Percentiles rank a stretch among this genome's conserved stretches.
Evolutionary conservation across 441 rosid genomes (phyloP).

Genomic region (Populus hybrid): DNA sequence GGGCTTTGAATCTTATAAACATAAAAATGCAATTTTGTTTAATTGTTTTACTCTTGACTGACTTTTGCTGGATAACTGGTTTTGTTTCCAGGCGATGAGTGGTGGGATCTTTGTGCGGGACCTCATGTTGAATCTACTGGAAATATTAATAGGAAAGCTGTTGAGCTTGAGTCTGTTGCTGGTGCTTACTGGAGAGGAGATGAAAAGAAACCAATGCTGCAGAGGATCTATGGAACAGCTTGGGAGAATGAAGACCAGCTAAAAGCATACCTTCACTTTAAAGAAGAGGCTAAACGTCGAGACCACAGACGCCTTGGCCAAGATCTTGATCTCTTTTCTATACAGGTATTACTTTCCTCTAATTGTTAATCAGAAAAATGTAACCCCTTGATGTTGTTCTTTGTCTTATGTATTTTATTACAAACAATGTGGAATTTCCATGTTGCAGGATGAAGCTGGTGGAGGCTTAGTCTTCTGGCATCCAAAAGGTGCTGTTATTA

Average conservation of each 20-base stretch:
- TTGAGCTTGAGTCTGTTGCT: conserved; percentile 93
- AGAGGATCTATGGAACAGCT: conserved; percentile 94
- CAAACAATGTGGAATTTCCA: not conserved
- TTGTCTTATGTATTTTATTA: not conserved
- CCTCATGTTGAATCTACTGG: conserved; percentile 95
- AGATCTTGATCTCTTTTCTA: conserved; percentile 90
- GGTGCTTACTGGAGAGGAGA: conserved; percentile 99
- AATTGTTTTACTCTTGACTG: not conserved
- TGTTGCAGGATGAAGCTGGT: conserved; percentile 86
- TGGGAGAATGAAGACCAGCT: conserved; percentile 91
- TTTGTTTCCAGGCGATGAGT: conserved; percentile 64
- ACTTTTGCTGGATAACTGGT: not conserved
- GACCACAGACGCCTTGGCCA: conserved; percentile 94
- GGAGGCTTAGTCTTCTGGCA: conserved; percentile 98
- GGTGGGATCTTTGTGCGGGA: conserved; percentile 99
- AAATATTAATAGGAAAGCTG: conserved; percentile 66
- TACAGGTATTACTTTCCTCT: conserved; percentile 50
- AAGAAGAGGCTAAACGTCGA: conserved; percentile 90
- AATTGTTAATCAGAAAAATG: not conserved
- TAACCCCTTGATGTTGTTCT: not conserved
- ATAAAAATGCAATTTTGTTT: not conserved
- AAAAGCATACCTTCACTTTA: conserved; percentile 78
- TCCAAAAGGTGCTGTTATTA: conserved; percentile 82
- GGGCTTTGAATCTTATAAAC: not conserved
- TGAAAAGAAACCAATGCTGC: conserved; percentile 85